Conservation (phyloP, 2,329 filamentous ascomycete species). For the Capronia americana region DNA sequence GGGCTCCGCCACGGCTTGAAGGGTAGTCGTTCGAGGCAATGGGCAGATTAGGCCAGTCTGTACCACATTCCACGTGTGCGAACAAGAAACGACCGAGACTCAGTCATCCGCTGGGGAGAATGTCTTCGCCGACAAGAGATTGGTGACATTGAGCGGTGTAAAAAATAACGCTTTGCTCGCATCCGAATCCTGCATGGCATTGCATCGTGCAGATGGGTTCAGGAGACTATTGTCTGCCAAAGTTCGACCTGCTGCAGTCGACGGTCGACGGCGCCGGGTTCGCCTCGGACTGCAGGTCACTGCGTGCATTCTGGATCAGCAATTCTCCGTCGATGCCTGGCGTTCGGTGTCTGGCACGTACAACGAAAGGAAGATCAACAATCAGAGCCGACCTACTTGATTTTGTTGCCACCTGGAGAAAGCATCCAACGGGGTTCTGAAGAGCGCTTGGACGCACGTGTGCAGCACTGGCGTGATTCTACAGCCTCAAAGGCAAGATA, state of each 20-base stretch:
- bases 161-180: slow-evolving; percentile 5
- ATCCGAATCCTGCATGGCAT: slow-evolving; percentile 15
- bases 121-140: slow-evolving; percentile 2
- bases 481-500: slow-evolving; percentile 18
- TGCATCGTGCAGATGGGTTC: slow-evolving; percentile 20
- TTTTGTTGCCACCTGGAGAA: slow-evolving; percentile 13
- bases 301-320: slow-evolving; percentile 20
- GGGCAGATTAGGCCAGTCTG: neutral
- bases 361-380: slow-evolving; percentile 12
- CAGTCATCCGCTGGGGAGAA: slow-evolving; percentile 1
- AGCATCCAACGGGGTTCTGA: neutral
- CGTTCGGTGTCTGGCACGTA: slow-evolving; percentile 2
- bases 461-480: slow-evolving; percentile 16
- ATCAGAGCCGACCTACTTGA: neutral
- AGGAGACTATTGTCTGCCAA: slow-evolving; percentile 18
- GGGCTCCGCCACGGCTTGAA: slow-evolving; percentile 19
- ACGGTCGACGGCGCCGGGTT: neutral
- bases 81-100: slow-evolving; percentile 19
- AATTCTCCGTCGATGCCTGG: slow-evolving; percentile 1
- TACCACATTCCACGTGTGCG: slow-evolving; percentile 28
- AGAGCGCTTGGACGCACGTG: slow-evolving; percentile 13
- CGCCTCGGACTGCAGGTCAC: slow-evolving; percentile 3
- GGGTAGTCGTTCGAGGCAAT: neutral
- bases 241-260: neutral
- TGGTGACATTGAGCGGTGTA: slow-evolving; percentile 23